Percentiles rank a stretch among this genome's conserved stretches.
phyloP scores from a whole-genome alignment of 148 eudicot species.

The Euryodendron excelsum region DNA sequence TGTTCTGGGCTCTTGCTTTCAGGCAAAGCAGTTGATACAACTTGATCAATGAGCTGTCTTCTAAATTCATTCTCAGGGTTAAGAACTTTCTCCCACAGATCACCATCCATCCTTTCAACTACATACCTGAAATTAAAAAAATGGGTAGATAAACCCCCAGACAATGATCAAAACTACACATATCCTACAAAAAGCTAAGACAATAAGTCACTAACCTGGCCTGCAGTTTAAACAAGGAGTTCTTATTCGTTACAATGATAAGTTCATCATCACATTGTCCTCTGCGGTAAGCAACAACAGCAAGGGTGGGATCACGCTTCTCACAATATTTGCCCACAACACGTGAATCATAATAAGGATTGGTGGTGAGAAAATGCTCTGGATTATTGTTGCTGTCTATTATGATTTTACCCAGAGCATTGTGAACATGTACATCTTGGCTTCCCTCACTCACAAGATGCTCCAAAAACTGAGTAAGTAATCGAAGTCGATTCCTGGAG shows the following conservation, averaged over 20 bases:
- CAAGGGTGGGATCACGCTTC: conserved; percentile 98
- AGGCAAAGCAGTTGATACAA: conserved; percentile 96
- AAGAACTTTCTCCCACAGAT: conserved; percentile 90
- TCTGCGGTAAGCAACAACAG: conserved; percentile 92
- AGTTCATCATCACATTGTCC: conserved; percentile 99
- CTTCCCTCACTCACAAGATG: conserved; percentile 98
- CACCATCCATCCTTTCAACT: conserved; percentile 95
- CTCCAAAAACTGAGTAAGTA: conserved; percentile 93
- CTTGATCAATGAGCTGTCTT: conserved; percentile 95
- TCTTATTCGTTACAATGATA: conserved; percentile 82
- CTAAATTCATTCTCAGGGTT: conserved; percentile 87
- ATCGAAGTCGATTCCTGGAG: conserved; percentile 85
- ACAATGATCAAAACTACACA: background rate
- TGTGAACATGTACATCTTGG: conserved; percentile 96
- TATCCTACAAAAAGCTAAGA: background rate
- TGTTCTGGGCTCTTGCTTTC: conserved; percentile 99
- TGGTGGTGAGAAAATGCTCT: conserved; percentile 94
- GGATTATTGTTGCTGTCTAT: conserved; percentile 97
- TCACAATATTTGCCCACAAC: conserved; percentile 98
- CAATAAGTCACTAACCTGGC: conserved; percentile 51
- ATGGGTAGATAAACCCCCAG: background rate
- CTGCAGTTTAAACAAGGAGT: conserved; percentile 83
- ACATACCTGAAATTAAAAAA: conserved; percentile 53
- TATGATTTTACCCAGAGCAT: conserved; percentile 93
- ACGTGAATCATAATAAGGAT: conserved; percentile 94